A percentile compares a stretch with the other conserved stretches of the same genome.
Conservation (phyloP, 1,284 basidiomycete genomes). For the Spongispora temasekensis region DNA sequence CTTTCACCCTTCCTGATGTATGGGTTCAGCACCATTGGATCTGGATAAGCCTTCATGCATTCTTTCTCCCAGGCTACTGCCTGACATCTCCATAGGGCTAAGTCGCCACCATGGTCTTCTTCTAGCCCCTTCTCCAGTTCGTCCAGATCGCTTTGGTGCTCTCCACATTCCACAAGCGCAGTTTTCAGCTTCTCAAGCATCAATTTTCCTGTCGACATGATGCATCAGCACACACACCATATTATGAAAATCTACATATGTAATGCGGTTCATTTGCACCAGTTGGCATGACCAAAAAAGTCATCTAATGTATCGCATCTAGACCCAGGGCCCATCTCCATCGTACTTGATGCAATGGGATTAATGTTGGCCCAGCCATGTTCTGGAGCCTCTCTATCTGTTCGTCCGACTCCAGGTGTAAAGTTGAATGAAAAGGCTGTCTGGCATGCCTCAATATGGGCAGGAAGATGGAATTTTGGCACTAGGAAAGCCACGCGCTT, state of each 20-base stretch:
- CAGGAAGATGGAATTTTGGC: not conserved
- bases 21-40: not conserved
- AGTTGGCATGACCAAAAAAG: conserved; percentile 5
- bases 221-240: not conserved
- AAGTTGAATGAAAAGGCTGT: not conserved
- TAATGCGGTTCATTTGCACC: not conserved
- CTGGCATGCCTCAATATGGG: not conserved
- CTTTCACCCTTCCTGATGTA: not conserved
- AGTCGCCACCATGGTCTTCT: not conserved
- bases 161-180: not conserved
- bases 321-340: conserved; percentile 3
- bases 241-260: not conserved
- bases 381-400: not conserved
- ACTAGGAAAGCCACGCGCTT: not conserved
- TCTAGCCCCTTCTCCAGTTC: not conserved
- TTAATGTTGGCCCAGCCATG: conserved; percentile 3
- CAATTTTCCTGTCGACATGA: not conserved
- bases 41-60: not conserved
- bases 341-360: conserved; percentile 1
- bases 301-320: not conserved
- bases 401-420: not conserved
- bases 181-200: not conserved
- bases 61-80: not conserved
- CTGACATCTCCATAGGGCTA: not conserved
- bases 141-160: not conserved